Base-by-base conservation (phyloP, 805 yeast genomes). In the Cyberlindnera mrakii region DNA sequence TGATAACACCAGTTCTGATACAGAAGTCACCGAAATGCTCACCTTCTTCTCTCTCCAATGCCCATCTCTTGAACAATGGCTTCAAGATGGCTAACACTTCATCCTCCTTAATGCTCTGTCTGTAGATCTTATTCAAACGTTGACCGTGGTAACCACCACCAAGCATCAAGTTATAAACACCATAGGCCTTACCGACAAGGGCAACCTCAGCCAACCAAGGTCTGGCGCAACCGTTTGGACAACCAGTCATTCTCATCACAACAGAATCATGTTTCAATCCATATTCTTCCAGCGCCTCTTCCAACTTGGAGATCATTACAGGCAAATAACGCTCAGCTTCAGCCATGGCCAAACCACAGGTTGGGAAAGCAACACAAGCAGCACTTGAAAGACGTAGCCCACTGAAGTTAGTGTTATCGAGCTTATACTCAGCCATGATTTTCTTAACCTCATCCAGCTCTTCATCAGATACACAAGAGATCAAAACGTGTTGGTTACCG, bases 301-400 rank as follows among this genome's bases (percentile, higher is more conserved):
- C 98, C 47, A 91, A 68, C 67, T 89, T 87, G 49, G 82, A 65
- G 53, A 91, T 77, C 55, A 91, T 74, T 39, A 74, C 82, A 8
- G 98, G 98, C 57, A 91, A 72, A 45, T 68, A 71, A 62, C 98
- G 81, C 71, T 91, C 98, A 43, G 95, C 84, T 69, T 91, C 98
- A 30, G 98, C 98, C 97, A 91, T 89, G 16, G 98, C 98, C 59
- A 91, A 77, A 54, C 98, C 98, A 78, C 98, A 91, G 1, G 98
- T 91, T 53, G 98, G 98, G 77, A 91, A 82, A 2, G 96, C 97
- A 46, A 91, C 98, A 77, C 98, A 91, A 0, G 98, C 95, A 20
- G 96, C 89, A 7, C 96, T 87, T 9, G 96, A 83, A 45, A 88
- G 74, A 64, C 98, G 80, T 58, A 91, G 72, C 4, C 85, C 95